Conservation (phyloP, 306 rosid genomes). For the Comarum palustre region DNA sequence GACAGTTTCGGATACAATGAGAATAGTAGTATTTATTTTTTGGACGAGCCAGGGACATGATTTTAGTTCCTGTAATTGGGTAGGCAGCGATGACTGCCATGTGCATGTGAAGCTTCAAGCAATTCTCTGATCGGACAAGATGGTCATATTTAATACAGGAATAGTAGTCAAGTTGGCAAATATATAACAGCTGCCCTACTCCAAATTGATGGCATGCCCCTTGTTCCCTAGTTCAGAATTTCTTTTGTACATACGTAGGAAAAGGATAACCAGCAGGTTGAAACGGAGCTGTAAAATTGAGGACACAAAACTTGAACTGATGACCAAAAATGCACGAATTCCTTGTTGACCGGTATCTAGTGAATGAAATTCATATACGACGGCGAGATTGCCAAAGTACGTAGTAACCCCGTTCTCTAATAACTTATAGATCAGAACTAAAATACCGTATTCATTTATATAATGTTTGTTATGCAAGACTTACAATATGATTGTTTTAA, state of each 20-base stretch:
- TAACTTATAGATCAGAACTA: not conserved
- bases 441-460: too few species aligned
- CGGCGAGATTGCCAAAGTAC: not conserved
- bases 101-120: not conserved
- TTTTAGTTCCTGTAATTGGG: slow-evolving; percentile 3
- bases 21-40: not conserved
- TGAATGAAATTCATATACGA: not conserved
- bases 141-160: not conserved
- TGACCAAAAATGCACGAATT: not conserved
- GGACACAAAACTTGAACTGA: not conserved
- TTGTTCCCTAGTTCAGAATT: not conserved
- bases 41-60: not conserved
- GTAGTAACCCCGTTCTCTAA: not conserved
- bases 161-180: not conserved
- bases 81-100: not conserved
- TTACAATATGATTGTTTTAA: too few species aligned
- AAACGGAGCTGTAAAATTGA: not conserved
- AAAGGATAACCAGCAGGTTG: not conserved
- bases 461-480: too few species aligned
- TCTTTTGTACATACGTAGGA: not conserved
- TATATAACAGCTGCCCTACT: not conserved
- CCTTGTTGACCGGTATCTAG: not conserved
- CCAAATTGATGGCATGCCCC: not conserved
- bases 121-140: not conserved
- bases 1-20: too few species aligned